These are phyloP conservation scores for Syncephalastrum monosporum DNA, from an alignment of 371 early-diverging fungal genomes.

Conservation along the genomic window DNA sequence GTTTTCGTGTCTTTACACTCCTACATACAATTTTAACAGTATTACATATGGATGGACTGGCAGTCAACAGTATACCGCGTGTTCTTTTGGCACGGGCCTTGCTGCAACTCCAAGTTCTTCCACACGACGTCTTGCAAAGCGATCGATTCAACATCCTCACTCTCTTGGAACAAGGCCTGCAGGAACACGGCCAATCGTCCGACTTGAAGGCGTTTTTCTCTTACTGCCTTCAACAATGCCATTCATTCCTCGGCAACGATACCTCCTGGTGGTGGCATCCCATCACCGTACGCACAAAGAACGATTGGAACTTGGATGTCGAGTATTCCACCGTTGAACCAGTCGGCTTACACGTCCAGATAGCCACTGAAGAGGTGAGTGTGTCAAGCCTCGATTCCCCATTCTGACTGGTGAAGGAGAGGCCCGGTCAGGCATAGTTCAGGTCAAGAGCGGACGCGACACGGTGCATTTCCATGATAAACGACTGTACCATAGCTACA, in stretches of 20 bases:
- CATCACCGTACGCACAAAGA: background rate
- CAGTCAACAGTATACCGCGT: conserved; percentile 29
- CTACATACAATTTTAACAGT: too few relatives aligned
- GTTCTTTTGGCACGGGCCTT: conserved; percentile 32
- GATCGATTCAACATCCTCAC: conserved; percentile 16
- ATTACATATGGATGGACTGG: conserved; percentile 27
- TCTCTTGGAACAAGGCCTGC: conserved; percentile 27
- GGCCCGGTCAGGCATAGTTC: conserved; percentile 11
- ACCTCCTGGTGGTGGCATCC: conserved; percentile 9
- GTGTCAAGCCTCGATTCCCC: background rate
- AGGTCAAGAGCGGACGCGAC: conserved; percentile 10
- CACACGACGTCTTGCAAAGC: conserved; percentile 12
- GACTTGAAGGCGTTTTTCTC: conserved; percentile 36
- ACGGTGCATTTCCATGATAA: conserved; percentile 5
- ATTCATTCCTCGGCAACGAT: conserved; percentile 12
- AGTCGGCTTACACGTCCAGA: conserved; percentile 18
- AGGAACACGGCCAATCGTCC: conserved; percentile 27
- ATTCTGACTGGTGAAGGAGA: background rate
- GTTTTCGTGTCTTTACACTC: too few relatives aligned
- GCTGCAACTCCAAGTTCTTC: conserved; percentile 30
- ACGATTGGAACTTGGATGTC: conserved; percentile 9
- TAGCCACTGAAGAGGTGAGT: conserved; percentile 11
- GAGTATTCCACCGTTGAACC: conserved; percentile 7
- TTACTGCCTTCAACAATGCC: conserved; percentile 18
- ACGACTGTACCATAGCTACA: conserved; percentile 10